Evolutionary conservation across 108 stramenopile species (phyloP).

Genomic region (Cyclotella baltica): DNA sequence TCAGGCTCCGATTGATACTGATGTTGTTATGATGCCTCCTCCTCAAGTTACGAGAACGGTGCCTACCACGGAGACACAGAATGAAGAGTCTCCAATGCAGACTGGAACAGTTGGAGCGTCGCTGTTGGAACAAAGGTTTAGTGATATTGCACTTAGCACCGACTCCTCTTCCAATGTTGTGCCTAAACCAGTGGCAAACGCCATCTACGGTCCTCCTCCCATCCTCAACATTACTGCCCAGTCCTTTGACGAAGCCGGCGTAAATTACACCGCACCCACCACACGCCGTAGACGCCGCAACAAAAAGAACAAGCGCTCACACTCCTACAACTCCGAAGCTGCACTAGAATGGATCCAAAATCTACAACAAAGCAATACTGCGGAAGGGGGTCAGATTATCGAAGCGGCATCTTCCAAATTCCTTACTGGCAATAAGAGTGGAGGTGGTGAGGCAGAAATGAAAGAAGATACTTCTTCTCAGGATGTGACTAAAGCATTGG

Average conservation of each 20-base stretch:
- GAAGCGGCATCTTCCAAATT: slow-evolving; percentile 57
- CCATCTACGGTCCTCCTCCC: not conserved
- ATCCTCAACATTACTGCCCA: slow-evolving; percentile 12
- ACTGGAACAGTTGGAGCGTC: not conserved
- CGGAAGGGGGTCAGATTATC: slow-evolving; percentile 19
- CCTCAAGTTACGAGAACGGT: slow-evolving; percentile 3
- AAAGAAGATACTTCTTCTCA: not conserved
- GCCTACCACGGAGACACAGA: not conserved
- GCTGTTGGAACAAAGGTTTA: slow-evolving; percentile 15
- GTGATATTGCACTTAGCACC: slow-evolving; percentile 10
- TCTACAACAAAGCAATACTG: slow-evolving; percentile 19
- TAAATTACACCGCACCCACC: not conserved
- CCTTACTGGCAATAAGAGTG: slow-evolving; percentile 21
- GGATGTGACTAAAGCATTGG: slow-evolving; percentile 39
- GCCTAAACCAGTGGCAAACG: not conserved
- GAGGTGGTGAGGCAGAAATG: not conserved
- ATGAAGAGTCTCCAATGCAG: not conserved
- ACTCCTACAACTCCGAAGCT: slow-evolving; percentile 3
- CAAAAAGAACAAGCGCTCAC: slow-evolving; percentile 24
- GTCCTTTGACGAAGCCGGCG: not conserved
- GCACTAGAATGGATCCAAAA: slow-evolving; percentile 48
- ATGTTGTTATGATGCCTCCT: slow-evolving; percentile 12
- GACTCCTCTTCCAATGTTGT: slow-evolving; percentile 4
- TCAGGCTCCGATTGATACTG: not conserved
- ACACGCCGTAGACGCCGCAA: slow-evolving; percentile 15